Evolutionary conservation across 352 stramenopile genomes (phyloP).

Genomic region (Globisporangium carolinianum): DNA sequence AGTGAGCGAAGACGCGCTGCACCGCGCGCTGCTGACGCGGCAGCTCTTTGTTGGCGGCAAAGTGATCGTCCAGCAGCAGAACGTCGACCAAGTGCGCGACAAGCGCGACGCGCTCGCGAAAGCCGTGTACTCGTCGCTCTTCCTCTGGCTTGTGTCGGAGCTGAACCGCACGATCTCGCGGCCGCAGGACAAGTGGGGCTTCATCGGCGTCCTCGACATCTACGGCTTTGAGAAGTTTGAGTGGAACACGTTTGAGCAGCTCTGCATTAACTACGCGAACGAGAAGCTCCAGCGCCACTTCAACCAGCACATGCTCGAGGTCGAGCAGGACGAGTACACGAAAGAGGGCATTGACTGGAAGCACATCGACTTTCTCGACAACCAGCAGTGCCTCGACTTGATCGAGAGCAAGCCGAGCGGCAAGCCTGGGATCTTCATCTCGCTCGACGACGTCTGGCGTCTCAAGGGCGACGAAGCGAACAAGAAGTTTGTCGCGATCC

Average conservation of each 20-base stretch:
- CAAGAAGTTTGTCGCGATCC: slow-evolving; percentile 86
- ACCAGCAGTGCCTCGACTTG: slow-evolving; percentile 90
- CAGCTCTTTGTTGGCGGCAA: slow-evolving; percentile 86
- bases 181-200: slow-evolving; percentile 77
- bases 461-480: slow-evolving; percentile 92
- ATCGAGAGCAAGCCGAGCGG: slow-evolving; percentile 89
- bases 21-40: slow-evolving; percentile 68
- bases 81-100: slow-evolving; percentile 81
- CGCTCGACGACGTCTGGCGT: slow-evolving; percentile 94
- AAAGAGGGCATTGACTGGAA: slow-evolving; percentile 93
- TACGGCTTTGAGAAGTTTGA: slow-evolving; percentile 98
- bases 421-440: slow-evolving; percentile 90
- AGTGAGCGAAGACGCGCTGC: slow-evolving; percentile 68
- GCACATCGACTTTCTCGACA: slow-evolving; percentile 92
- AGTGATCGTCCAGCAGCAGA: slow-evolving; percentile 87
- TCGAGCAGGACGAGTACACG: slow-evolving; percentile 97
- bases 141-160: slow-evolving; percentile 87
- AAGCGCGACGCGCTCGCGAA: slow-evolving; percentile 89
- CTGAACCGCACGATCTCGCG: slow-evolving; percentile 88
- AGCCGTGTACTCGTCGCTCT: slow-evolving; percentile 90
- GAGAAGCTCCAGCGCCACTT: slow-evolving; percentile 93
- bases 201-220: slow-evolving; percentile 96
- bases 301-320: slow-evolving; percentile 95
- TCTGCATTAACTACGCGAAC: slow-evolving; percentile 96
- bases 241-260: slow-evolving; percentile 94